Percentiles rank a stretch among this genome's conserved stretches.
Conservation (phyloP, 768 basidiomycete species). For the Xerocomus spinulosus region DNA sequence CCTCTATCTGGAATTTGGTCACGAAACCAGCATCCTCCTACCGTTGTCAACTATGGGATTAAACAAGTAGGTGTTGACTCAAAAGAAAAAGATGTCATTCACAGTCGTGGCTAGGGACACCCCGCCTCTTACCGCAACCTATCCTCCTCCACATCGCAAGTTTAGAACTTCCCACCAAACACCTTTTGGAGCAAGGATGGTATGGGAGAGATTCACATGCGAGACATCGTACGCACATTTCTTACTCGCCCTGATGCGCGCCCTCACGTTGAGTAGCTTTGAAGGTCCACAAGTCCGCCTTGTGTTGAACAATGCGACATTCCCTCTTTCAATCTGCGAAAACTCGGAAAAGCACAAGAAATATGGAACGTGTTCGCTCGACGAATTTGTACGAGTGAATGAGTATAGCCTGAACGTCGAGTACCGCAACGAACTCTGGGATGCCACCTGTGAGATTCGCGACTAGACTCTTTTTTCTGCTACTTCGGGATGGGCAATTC, state of each 20-base stretch:
- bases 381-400: slow-evolving; percentile 31
- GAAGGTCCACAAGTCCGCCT: slow-evolving; percentile 38
- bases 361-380: slow-evolving; percentile 37
- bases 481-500: not conserved
- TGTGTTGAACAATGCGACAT: slow-evolving; percentile 36
- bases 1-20: slow-evolving; percentile 41
- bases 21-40: slow-evolving; percentile 39
- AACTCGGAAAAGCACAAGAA: slow-evolving; percentile 22
- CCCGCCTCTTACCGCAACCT: slow-evolving; percentile 25
- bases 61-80: slow-evolving; percentile 28
- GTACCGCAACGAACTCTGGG: not conserved
- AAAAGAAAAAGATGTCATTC: not conserved
- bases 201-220: slow-evolving; percentile 33
- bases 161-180: slow-evolving; percentile 38
- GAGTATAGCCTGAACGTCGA: slow-evolving; percentile 12
- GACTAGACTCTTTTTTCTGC: not conserved
- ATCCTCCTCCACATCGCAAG: slow-evolving; percentile 27
- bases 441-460: not conserved
- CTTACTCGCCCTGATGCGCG: not conserved
- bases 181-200: slow-evolving; percentile 42
- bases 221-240: not conserved
- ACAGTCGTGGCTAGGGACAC: slow-evolving; percentile 26
- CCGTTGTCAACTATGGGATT: slow-evolving; percentile 38
- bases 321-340: slow-evolving; percentile 35
- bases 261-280: slow-evolving; percentile 21